phyloP scores from a whole-genome alignment of 176 grass and related monocot species.

The Triticum monococcum region DNA sequence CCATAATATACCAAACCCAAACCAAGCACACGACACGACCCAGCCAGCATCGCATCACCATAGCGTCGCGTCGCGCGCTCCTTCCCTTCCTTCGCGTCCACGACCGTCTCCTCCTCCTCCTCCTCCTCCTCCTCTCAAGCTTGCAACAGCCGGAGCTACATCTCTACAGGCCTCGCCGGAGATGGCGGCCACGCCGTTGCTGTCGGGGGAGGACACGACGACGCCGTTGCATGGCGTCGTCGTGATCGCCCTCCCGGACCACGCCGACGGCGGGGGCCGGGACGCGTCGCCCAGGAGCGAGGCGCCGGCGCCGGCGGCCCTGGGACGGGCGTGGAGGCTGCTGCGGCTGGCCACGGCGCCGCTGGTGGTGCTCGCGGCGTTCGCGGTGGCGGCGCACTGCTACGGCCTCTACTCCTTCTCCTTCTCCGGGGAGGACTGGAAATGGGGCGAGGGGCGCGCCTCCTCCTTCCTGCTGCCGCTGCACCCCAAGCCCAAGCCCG shows the following conservation, averaged over 20 bases:
- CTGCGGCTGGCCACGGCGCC: slow-evolving; percentile 16
- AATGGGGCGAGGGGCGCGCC: neutral
- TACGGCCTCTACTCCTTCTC: slow-evolving; percentile 39
- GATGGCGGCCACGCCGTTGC: neutral
- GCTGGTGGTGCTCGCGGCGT: slow-evolving; percentile 28
- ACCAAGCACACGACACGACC: neutral
- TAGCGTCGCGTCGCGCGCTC: neutral
- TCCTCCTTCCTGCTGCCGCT: slow-evolving; percentile 75
- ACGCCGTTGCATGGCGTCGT: slow-evolving; percentile 26
- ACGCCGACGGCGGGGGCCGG: neutral
- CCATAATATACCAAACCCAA: slow-evolving; percentile 20
- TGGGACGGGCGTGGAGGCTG: neutral
- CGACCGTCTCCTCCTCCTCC: neutral
- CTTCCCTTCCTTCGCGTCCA: neutral
- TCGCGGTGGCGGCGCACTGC: slow-evolving; percentile 41
- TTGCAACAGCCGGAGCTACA: neutral
- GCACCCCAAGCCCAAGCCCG: slow-evolving; percentile 36
- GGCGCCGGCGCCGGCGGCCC: neutral
- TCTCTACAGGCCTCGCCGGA: neutral
- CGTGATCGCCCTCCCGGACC: slow-evolving; percentile 44
- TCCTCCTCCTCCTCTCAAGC: neutral
- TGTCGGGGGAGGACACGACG: neutral
- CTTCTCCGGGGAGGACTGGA: slow-evolving; percentile 28
- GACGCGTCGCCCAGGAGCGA: neutral
- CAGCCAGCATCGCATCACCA: neutral